These are phyloP conservation scores for Paramecium pentaurelia DNA, from an alignment of 73 alveolate genomes.

Conservation along the genomic window DNA sequence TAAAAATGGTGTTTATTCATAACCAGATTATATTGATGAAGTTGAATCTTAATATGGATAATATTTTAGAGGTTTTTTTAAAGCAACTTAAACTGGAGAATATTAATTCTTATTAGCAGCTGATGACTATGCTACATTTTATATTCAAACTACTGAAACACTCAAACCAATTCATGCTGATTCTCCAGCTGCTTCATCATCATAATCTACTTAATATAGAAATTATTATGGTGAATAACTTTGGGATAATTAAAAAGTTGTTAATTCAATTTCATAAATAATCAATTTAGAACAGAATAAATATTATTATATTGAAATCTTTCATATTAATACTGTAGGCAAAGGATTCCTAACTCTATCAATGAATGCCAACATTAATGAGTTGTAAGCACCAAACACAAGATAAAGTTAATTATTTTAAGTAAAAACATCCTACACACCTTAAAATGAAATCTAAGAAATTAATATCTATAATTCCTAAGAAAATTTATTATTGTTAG, in stretches of 20 bases:
- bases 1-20: neutral
- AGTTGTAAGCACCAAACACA: neutral
- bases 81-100: neutral
- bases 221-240: neutral
- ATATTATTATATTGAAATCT: neutral
- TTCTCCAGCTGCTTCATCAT: neutral
- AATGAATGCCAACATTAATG: neutral
- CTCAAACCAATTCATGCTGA: neutral
- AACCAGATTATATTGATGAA: neutral
- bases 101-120: neutral
- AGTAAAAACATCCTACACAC: neutral
- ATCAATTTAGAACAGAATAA: neutral
- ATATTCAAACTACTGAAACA: neutral
- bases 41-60: neutral
- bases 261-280: neutral
- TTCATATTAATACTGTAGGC: neutral
- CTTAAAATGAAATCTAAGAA: neutral
- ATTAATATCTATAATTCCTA: neutral
- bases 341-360: neutral
- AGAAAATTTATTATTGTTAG: neutral
- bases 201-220: neutral
- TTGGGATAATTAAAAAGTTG: neutral
- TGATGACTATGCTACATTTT: neutral
- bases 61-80: constrained; percentile 5
- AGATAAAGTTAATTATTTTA: neutral